Evolutionary conservation across 106 monocot species (phyloP), one percentile per base, ranked within the genome.

Genomic region (Gastrodia elata): DNA sequence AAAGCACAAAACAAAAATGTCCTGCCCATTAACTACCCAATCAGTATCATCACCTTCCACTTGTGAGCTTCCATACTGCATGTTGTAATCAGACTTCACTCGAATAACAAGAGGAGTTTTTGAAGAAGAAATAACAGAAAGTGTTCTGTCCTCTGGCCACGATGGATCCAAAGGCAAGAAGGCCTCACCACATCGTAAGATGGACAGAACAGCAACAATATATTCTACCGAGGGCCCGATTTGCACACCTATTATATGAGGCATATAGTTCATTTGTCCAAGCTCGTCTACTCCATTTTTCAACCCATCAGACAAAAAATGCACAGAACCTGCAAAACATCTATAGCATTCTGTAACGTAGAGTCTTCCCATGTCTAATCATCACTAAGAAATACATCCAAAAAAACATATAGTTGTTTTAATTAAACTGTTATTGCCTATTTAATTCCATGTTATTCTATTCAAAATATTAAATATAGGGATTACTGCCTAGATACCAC

Each of bases 81-180:
- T 16, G 5, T 13, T 42, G 35, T 14, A 67, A 72, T 41, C 22
- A 38, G 38, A 10, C 15, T 8, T 6, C 24, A 77, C 75, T 38
- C 40, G 78, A 44, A 92, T 69, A 68, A 91, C 56, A 15, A 92
- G 79, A 41, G 70, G 8, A 71, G 81, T 36, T 8, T 75, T 81
- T 67, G 92, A 97, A 49, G 79, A 81, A 71, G 87, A 75, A 80
- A 87, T 58, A 42, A 84, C 70, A 9, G 79, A 81, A 14, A 64
- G 20, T 16, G 90, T 69, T 71, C 92, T 90, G 16, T 92, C 92
- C 55, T 90, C 75, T 5, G 96, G 86, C 96, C 89, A 96, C 24
- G 68, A 78, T 1, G 96, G 96, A 72, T 96, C 92, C 25, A 97
- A 68, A 25, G 92, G 96, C 77, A 97, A 76, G 83, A 97, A 97